These are phyloP conservation scores for Botrytis byssoidea DNA, from an alignment of 2,329 filamentous ascomycete genomes.

Conservation along the genomic window DNA sequence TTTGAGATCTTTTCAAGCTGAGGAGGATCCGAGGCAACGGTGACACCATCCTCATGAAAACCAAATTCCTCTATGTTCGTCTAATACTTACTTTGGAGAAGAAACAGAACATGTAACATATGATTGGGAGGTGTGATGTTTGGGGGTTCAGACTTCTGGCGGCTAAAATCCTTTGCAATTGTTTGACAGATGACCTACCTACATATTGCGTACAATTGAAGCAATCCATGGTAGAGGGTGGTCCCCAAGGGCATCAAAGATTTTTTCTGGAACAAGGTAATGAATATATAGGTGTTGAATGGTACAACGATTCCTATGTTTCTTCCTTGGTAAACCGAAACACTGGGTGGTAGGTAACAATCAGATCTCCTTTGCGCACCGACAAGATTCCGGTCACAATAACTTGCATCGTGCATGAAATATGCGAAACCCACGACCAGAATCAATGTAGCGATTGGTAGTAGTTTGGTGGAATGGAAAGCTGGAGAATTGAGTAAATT, in stretches of 20 bases:
- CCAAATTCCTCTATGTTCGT: not conserved
- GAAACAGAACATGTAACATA: not conserved
- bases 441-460: not conserved
- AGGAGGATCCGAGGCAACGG: slow-evolving; percentile 13
- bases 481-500: not conserved
- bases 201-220: not conserved
- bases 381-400: not conserved
- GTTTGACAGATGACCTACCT: slow-evolving; percentile 15
- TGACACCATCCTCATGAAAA: not conserved
- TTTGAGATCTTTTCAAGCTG: not conserved
- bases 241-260: not conserved
- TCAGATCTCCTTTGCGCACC: not conserved
- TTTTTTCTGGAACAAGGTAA: not conserved
- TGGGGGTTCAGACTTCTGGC: not conserved
- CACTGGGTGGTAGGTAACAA: not conserved
- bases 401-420: not conserved
- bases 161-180: not conserved
- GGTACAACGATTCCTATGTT: not conserved
- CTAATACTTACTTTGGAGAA: not conserved
- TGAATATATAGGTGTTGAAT: not conserved
- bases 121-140: slow-evolving; percentile 13
- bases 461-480: not conserved
- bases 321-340: not conserved
- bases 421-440: not conserved
- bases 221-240: not conserved